Base-by-base conservation (phyloP, 2,329 filamentous ascomycete genomes). In the Fusarium sp. region DNA sequence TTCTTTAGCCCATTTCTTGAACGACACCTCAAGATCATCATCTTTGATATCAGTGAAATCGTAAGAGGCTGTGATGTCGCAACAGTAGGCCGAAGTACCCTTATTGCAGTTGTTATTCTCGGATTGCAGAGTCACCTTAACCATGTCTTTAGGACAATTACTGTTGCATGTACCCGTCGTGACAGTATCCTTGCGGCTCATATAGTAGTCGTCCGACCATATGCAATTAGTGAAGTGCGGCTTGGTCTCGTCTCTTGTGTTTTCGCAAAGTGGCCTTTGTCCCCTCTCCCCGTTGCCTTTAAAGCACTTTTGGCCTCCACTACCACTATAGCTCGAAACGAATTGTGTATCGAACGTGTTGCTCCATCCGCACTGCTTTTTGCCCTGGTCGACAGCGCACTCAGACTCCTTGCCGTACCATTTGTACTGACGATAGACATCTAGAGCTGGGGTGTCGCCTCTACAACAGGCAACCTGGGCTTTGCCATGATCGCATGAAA, bases 1-100 rank as follows among this genome's bases (percentile, higher is more conserved):
- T 19, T 42, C 23, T 29, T 63, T 49, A 23, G 29, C 60, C 60
- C 60, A 63, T 35, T 56, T 27, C 18, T 57, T 49, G 35, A 63
- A 3, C 42, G 37, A 11, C 12, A 31, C 23, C 10, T 63, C 46
- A 16, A 44, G 4, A 4, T 52, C 46, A 14, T 52, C 46, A 33
- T 42, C 25, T 1, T 21, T 5, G 38, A 52, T 10, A 29, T 60
- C 38, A n/a, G 31, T 37, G 10, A 37, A 29, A 23, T 51, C 57
- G 21, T 21, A 52, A 18, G 38, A 15, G 23, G 14, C 46, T 52
- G 19, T 29, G n/a, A 49, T 29, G 12, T 63, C 60, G 27, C 60
- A 57, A 49, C 60, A 63, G n/a, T 37, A 63, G 51, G 60, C 60
- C 11, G 51, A 56, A 33, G 60, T 62, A n/a, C 60, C 60, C 35